Evolutionary conservation across 305 asterid species (phyloP).

Genomic region (Fraxinus xanthoxyloides): DNA sequence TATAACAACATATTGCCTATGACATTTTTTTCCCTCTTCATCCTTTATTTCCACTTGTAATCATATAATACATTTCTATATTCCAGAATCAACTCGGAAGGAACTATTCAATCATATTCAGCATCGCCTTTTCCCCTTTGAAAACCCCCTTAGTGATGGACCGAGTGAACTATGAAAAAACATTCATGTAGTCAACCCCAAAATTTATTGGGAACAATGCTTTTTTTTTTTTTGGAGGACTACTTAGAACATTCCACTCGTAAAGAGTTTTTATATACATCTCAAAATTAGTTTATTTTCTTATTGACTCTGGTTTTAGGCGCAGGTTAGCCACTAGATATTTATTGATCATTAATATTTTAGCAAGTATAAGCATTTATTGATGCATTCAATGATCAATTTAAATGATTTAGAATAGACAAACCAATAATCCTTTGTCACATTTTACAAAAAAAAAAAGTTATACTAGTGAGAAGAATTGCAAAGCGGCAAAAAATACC

Average conservation of each 20-base stretch:
- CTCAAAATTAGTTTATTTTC: background rate
- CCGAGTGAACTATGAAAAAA: background rate
- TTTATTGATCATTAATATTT: background rate
- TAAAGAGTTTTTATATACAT: background rate
- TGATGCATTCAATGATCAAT: background rate
- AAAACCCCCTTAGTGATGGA: background rate
- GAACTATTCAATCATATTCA: background rate
- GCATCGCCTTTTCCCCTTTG: background rate
- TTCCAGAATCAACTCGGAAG: background rate
- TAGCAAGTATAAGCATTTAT: background rate
- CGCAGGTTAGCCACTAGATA: background rate
- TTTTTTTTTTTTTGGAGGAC: background rate
- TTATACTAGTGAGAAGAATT: conserved; percentile 18
- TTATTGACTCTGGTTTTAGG: background rate
- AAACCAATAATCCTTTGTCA: background rate
- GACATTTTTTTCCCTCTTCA: background rate
- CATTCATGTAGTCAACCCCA: background rate
- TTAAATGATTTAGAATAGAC: background rate
- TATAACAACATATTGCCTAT: background rate
- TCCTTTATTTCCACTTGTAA: background rate
- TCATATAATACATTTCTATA: conserved; percentile 3
- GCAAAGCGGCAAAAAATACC: conserved; percentile 42
- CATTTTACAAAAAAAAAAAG: background rate
- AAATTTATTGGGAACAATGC: background rate
- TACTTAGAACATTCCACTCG: background rate